These are phyloP conservation scores for Coffea eugenioides DNA, from an alignment of 257 asterid species.

Conservation along the genomic window DNA sequence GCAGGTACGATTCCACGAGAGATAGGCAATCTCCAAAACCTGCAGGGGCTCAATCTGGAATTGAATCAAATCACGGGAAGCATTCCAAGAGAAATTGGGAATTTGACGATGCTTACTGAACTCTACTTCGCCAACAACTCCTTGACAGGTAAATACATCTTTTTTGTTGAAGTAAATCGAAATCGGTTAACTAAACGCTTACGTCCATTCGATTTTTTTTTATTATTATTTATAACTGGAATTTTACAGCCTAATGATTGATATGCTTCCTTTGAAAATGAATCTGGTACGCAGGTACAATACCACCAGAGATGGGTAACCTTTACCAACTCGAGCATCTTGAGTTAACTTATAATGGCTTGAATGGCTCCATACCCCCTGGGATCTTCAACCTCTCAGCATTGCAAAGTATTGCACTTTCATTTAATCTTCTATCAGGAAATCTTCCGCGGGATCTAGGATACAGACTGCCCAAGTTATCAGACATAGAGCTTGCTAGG, in stretches of 20 bases:
- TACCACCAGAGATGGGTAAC: too few species aligned
- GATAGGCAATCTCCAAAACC: neutral
- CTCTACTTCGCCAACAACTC: neutral
- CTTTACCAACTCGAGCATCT: neutral
- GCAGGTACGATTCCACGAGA: neutral
- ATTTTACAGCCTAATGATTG: too few species aligned
- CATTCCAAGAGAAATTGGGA: neutral
- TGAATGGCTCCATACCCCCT: conserved; percentile 27
- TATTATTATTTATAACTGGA: too few species aligned
- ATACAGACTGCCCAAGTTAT: conserved; percentile 13
- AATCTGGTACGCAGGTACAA: too few species aligned
- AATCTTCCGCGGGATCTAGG: conserved; percentile 20
- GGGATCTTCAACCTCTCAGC: conserved; percentile 26
- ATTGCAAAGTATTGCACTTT: neutral
- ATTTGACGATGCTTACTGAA: neutral
- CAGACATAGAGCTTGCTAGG: neutral
- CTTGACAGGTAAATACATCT: neutral
- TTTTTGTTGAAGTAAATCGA: too few species aligned
- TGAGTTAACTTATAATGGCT: neutral
- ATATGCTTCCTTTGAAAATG: too few species aligned
- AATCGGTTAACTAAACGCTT: too few species aligned
- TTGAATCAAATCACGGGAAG: neutral
- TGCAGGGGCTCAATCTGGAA: neutral
- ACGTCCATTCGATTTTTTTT: too few species aligned
- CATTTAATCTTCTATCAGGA: conserved; percentile 18